Evolutionary conservation across 495 filamentous ascomycete genomes (phyloP).

Genomic region (Hypomontagnella submonticulosa): DNA sequence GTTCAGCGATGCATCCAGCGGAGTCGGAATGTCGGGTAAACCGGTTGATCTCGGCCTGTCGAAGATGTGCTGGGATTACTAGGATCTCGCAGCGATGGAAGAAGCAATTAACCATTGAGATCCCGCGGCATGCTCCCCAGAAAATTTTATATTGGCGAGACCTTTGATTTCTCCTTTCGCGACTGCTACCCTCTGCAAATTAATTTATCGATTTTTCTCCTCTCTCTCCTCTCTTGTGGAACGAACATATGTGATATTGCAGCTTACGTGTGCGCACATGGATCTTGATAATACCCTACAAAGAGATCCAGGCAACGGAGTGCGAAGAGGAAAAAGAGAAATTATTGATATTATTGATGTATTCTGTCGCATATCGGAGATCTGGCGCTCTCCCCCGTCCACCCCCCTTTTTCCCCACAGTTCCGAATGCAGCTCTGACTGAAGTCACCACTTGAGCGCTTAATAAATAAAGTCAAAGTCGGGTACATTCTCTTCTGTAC

Average conservation of each 20-base stretch:
- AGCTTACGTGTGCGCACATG: constrained; percentile 44
- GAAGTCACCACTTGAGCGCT: constrained; percentile 18
- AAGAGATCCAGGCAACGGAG: constrained; percentile 31
- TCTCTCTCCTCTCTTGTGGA: constrained; percentile 16
- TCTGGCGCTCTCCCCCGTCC: neutral
- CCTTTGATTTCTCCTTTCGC: constrained; percentile 13
- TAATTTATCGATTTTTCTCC: constrained; percentile 13
- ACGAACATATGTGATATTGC: constrained; percentile 20
- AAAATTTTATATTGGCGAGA: constrained; percentile 35
- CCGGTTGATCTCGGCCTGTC: constrained; percentile 39
- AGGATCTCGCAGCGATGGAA: constrained; percentile 18
- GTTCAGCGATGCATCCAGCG: constrained; percentile 22
- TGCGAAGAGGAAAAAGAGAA: constrained; percentile 20
- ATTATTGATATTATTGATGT: neutral
- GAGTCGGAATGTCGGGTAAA: constrained; percentile 41
- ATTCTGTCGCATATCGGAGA: constrained; percentile 24
- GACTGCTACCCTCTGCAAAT: constrained; percentile 26
- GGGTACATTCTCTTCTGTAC: constrained; percentile 18
- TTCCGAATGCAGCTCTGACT: constrained; percentile 7
- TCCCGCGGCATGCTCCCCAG: constrained; percentile 30
- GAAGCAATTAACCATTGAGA: constrained; percentile 30
- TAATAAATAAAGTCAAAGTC: constrained; percentile 20
- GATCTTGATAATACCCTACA: constrained; percentile 33
- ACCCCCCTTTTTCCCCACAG: neutral
- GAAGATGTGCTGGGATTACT: constrained; percentile 8